Conservation (phyloP, 257 asterid species). For the Lantana camara region DNA sequence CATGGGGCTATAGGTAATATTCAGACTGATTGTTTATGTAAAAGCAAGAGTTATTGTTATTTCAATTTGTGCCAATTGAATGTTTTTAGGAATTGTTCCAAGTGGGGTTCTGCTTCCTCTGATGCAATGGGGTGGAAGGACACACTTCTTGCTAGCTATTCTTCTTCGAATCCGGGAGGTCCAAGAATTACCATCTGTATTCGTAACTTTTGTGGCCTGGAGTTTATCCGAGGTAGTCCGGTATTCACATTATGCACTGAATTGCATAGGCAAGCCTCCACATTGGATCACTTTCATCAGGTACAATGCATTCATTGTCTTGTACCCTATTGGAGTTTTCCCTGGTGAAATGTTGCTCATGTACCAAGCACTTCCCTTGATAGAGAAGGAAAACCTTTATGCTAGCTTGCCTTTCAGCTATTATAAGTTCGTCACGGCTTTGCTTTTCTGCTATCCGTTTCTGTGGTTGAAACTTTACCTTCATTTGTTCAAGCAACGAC, state of each 20-base stretch:
- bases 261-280: slow-evolving; percentile 62
- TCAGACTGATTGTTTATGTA: background rate
- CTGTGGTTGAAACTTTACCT: slow-evolving; percentile 92
- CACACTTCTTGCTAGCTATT: slow-evolving; percentile 82
- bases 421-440: slow-evolving; percentile 53
- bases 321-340: slow-evolving; percentile 86
- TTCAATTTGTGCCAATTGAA: background rate
- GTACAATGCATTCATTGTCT: slow-evolving; percentile 82
- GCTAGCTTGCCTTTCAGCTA: slow-evolving; percentile 70
- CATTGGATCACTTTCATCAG: slow-evolving; percentile 72
- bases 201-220: slow-evolving; percentile 84
- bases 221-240: slow-evolving; percentile 88
- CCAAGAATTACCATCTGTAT: slow-evolving; percentile 72
- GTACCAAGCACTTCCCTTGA: slow-evolving; percentile 86
- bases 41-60: background rate
- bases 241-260: slow-evolving; percentile 75
- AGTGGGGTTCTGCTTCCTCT: slow-evolving; percentile 82
- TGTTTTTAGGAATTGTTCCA: slow-evolving; percentile 83
- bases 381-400: slow-evolving; percentile 65
- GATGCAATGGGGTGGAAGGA: slow-evolving; percentile 99
- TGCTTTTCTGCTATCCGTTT: slow-evolving; percentile 77
- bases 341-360: slow-evolving; percentile 97
- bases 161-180: slow-evolving; percentile 65
- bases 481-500: slow-evolving; percentile 84
- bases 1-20: slow-evolving; percentile 85